These are phyloP conservation scores for Candida sphagnicola DNA, from an alignment of 805 yeast species.

Conservation along the genomic window DNA sequence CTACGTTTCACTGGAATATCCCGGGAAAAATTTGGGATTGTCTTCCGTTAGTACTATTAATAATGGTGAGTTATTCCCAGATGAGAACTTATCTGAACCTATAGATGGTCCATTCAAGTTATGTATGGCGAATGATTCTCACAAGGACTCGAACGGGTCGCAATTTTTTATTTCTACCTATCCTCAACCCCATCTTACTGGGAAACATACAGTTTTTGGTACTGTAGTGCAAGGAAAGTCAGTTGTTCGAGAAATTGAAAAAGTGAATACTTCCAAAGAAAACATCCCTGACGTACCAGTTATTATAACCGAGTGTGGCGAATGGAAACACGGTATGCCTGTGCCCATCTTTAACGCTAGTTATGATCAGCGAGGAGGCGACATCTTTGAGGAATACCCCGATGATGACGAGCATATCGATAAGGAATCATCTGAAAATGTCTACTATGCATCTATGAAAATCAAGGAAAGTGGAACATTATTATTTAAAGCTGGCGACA, in stretches of 20 bases:
- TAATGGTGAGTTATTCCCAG: constrained; percentile 24
- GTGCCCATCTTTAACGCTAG: constrained; percentile 64
- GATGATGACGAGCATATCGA: constrained; percentile 63
- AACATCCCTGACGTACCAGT: constrained; percentile 39
- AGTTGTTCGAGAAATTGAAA: constrained; percentile 63
- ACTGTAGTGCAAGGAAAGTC: constrained; percentile 63
- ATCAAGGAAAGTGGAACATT: constrained; percentile 69
- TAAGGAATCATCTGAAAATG: constrained; percentile 51
- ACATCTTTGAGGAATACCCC: constrained; percentile 71
- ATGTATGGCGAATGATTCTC: constrained; percentile 64
- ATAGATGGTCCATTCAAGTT: constrained; percentile 47
- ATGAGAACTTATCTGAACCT: constrained; percentile 50
- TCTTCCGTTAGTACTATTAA: constrained; percentile 1
- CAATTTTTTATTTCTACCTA: constrained; percentile 72
- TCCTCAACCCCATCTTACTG: constrained; percentile 69
- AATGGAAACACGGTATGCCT: constrained; percentile 49
- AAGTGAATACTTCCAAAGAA: constrained; percentile 36
- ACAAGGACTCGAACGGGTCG: constrained; percentile 47
- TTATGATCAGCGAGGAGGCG: constrained; percentile 60
- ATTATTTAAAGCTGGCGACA: constrained; percentile 51
- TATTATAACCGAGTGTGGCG: constrained; percentile 59
- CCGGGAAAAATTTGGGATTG: neutral
- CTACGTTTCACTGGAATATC: constrained; percentile 4
- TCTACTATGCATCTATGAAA: constrained; percentile 45
- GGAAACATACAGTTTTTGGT: constrained; percentile 79